phyloP scores from a whole-genome alignment of 2,329 filamentous ascomycete genomes.

The Ophiostoma populinum region DNA sequence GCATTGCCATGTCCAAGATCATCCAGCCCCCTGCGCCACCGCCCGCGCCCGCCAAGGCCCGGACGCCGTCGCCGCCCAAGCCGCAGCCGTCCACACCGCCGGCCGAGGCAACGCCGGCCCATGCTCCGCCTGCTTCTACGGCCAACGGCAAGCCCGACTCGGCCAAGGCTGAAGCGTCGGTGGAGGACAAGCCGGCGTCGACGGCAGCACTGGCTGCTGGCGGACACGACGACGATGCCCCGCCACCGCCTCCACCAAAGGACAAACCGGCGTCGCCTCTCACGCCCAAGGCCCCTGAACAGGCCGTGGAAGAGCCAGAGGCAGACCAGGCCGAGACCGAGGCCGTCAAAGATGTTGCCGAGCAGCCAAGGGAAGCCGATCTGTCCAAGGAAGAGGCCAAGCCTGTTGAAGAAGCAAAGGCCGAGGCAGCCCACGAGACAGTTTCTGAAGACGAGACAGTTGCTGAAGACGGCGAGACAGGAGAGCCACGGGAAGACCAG shows the following conservation, averaged over 20 bases:
- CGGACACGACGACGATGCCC: no score
- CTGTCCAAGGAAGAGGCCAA: neutral
- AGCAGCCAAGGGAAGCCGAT: neutral
- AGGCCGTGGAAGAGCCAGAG: neutral
- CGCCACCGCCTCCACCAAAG: no score
- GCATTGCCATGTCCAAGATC: constrained; percentile 44
- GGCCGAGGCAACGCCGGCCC: neutral
- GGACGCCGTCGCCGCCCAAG: neutral
- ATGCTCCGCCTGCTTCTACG: neutral
- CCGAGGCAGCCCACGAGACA: neutral
- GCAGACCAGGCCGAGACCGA: neutral
- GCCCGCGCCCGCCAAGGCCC: constrained; percentile 6
- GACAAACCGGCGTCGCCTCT: no score
- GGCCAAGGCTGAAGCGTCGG: no score
- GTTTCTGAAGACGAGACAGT: neutral
- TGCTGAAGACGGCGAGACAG: neutral
- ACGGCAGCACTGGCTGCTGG: no score
- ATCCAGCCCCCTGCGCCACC: constrained; percentile 14
- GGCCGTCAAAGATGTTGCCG: no score
- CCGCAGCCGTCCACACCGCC: neutral
- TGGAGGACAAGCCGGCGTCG: no score
- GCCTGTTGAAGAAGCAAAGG: neutral
- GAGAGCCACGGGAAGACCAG: no score
- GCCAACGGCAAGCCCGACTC: neutral
- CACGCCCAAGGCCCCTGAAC: no score